Evolutionary conservation across 495 filamentous ascomycete species (phyloP).

Genomic region (Articulospora tetracladia): DNA sequence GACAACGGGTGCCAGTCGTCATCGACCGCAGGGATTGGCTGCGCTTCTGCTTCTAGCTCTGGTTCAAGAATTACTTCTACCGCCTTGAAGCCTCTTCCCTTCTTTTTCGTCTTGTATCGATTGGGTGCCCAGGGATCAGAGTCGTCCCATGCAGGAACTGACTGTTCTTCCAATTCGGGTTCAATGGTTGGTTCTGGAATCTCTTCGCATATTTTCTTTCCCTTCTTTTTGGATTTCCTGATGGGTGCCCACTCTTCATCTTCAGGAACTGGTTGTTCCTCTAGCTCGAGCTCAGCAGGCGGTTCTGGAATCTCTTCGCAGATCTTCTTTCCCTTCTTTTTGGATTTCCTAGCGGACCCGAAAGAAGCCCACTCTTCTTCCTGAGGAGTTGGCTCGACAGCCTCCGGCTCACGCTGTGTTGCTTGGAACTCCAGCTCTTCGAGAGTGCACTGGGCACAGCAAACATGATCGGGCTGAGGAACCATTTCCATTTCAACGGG

Average conservation of each 20-base stretch:
- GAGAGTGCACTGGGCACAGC: too few relatives aligned
- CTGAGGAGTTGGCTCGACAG: background rate
- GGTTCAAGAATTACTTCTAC: background rate
- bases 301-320: too few relatives aligned
- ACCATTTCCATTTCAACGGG: background rate
- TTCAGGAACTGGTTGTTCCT: background rate
- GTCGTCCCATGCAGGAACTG: too few relatives aligned
- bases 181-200: too few relatives aligned
- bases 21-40: background rate
- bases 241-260: background rate
- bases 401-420: too few relatives aligned
- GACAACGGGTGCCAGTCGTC: too few relatives aligned
- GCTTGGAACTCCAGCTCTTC: too few relatives aligned
- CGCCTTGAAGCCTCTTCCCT: background rate
- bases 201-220: background rate
- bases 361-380: background rate
- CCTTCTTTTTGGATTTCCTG: background rate
- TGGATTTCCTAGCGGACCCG: background rate
- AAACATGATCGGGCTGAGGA: background rate
- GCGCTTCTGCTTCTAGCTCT: background rate
- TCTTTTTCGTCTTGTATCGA: background rate
- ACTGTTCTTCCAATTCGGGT: too few relatives aligned
- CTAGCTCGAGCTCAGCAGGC: too few relatives aligned
- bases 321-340: background rate
- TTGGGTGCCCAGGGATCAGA: too few relatives aligned